These are phyloP conservation scores for Dalbergia oliveri DNA, from an alignment of 306 rosid genomes.

Conservation along the genomic window DNA sequence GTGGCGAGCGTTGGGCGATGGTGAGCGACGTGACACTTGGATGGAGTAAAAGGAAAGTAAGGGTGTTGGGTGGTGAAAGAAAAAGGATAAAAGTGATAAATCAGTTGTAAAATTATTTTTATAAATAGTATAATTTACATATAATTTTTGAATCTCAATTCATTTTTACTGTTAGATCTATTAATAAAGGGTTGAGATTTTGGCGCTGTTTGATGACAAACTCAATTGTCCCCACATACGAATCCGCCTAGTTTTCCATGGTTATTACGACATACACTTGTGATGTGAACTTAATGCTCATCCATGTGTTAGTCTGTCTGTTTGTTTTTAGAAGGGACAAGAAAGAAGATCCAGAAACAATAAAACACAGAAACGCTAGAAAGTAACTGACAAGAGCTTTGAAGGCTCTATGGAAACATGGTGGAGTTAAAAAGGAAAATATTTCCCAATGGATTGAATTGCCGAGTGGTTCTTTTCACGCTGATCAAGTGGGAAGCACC, in stretches of 20 bases:
- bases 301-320: slow-evolving; percentile 25
- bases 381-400: slow-evolving; percentile 11
- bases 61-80: too few relatives aligned
- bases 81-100: too few relatives aligned
- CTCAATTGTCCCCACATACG: too few relatives aligned
- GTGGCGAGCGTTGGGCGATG: too few relatives aligned
- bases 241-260: not conserved
- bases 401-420: slow-evolving; percentile 36
- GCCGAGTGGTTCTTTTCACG: slow-evolving; percentile 37
- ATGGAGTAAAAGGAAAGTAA: too few relatives aligned
- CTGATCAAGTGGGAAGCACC: slow-evolving; percentile 6
- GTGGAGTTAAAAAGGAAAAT: slow-evolving; percentile 16
- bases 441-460: slow-evolving; percentile 1
- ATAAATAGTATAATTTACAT: too few relatives aligned
- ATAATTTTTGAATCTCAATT: too few relatives aligned
- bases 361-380: slow-evolving; percentile 24
- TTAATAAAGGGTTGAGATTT: too few relatives aligned
- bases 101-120: too few relatives aligned
- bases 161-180: too few relatives aligned
- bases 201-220: too few relatives aligned
- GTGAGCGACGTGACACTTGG: too few relatives aligned
- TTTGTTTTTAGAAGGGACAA: slow-evolving; percentile 31
- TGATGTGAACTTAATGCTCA: slow-evolving; percentile 21
- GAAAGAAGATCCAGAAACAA: slow-evolving; percentile 31
- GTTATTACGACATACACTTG: slow-evolving; percentile 8